Conservation (phyloP, 1,284 basidiomycete genomes). For the Rhodotorula glutinis region DNA sequence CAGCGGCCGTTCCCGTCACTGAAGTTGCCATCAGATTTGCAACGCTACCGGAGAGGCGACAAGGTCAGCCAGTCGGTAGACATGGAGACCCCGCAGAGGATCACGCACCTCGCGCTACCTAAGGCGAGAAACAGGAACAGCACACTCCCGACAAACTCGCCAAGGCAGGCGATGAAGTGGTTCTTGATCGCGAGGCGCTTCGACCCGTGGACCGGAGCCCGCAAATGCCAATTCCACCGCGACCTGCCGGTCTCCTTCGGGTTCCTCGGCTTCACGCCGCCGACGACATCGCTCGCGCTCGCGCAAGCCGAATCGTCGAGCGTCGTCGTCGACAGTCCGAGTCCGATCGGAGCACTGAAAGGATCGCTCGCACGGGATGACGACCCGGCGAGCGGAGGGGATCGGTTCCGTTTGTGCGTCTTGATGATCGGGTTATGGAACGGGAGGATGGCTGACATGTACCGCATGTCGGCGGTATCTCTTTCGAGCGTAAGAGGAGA, state of each 20-base stretch:
- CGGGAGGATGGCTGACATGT: neutral
- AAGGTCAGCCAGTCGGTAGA: neutral
- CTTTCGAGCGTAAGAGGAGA: neutral
- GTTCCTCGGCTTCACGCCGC: too few relatives aligned
- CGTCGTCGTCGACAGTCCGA: neutral
- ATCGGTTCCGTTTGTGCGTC: neutral
- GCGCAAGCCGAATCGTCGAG: too few relatives aligned
- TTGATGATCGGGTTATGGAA: neutral
- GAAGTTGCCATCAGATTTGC: conserved; percentile 8
- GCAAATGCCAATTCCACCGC: neutral
- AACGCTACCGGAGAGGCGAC: neutral
- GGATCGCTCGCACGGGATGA: neutral
- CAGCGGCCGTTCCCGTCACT: conserved; percentile 7
- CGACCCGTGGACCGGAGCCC: neutral
- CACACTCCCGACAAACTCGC: conserved; percentile 38
- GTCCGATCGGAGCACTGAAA: neutral
- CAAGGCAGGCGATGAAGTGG: conserved; percentile 28
- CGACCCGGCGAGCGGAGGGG: neutral
- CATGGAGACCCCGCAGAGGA: too few relatives aligned
- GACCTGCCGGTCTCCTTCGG: too few relatives aligned
- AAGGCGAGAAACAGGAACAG: conserved; percentile 28
- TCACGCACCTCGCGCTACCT: conserved; percentile 1
- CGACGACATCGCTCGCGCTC: too few relatives aligned
- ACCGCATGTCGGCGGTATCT: neutral
- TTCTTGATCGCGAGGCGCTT: conserved; percentile 23